Conservation (phyloP, 352 stramenopile genomes). For the Globisporangium alternatum region DNA sequence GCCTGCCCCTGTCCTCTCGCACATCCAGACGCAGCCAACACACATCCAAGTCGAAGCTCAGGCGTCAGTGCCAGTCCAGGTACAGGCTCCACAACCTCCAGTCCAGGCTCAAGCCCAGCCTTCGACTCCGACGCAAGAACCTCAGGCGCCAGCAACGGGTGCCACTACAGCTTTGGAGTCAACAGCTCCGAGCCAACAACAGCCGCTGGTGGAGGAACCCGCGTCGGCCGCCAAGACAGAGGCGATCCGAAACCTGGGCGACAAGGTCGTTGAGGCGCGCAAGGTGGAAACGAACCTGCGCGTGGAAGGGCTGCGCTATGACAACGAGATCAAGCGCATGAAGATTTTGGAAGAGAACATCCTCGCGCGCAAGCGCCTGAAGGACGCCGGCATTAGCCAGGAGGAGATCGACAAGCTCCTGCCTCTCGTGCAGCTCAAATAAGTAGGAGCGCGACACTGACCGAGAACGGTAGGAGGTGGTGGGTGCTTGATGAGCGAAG, state of each 20-base stretch:
- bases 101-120: neutral
- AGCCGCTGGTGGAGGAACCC: neutral
- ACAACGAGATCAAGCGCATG: conserved; percentile 22
- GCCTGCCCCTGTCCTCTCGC: neutral
- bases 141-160: neutral
- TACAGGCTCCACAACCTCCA: neutral
- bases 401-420: conserved; percentile 18
- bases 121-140: neutral
- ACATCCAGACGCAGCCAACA: neutral
- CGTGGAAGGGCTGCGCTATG: conserved; percentile 18
- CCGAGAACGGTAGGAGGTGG: neutral
- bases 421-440: conserved; percentile 7
- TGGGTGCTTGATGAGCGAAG: too few relatives aligned
- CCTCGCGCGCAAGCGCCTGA: conserved; percentile 19
- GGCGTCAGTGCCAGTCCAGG: neutral
- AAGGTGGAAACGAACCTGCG: conserved; percentile 15
- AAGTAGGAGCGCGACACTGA: neutral
- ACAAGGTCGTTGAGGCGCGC: conserved; percentile 19
- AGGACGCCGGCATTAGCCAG: conserved; percentile 16
- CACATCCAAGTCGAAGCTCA: neutral
- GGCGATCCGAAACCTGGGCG: conserved; percentile 10
- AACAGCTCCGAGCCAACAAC: neutral
- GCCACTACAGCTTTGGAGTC: neutral
- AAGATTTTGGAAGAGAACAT: conserved; percentile 21
- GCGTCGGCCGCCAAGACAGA: neutral